Percentiles rank a stretch among this genome's conserved stretches.
phyloP scores from a whole-genome alignment of 768 basidiomycete genomes.

The Boletellus ananas region DNA sequence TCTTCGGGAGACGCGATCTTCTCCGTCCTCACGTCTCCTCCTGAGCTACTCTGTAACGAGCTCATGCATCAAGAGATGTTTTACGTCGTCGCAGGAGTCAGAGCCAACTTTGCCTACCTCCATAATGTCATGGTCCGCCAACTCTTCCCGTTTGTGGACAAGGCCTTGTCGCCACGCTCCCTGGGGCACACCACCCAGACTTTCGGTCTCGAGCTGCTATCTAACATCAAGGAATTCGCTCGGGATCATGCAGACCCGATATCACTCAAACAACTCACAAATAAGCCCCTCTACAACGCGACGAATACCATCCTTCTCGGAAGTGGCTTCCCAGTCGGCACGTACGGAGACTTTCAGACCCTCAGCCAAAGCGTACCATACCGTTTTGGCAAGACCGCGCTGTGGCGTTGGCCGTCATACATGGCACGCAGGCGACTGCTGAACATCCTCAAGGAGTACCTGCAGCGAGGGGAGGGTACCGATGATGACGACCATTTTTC shows the following conservation, averaged over 20 bases:
- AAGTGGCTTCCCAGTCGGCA: slow-evolving; percentile 14
- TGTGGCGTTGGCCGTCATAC: slow-evolving; percentile 15
- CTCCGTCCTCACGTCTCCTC: slow-evolving; percentile 3
- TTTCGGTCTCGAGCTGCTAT: slow-evolving; percentile 12
- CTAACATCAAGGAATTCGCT: slow-evolving; percentile 8
- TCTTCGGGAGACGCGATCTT: slow-evolving; percentile 14
- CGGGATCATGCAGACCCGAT: background rate
- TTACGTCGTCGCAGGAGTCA: slow-evolving; percentile 11
- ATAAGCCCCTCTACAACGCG: slow-evolving; percentile 15
- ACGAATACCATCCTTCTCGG: slow-evolving; percentile 21
- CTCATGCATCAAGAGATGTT: slow-evolving; percentile 10
- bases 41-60: slow-evolving; percentile 10
- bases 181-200: slow-evolving; percentile 9
- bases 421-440: slow-evolving; percentile 12
- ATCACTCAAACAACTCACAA: slow-evolving; percentile 17
- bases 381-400: slow-evolving; percentile 12
- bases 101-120: slow-evolving; percentile 2
- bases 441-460: slow-evolving; percentile 6
- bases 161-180: slow-evolving; percentile 8
- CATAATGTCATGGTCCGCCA: slow-evolving; percentile 16
- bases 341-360: slow-evolving; percentile 19
- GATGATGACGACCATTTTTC: slow-evolving; percentile 8
- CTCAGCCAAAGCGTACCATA: slow-evolving; percentile 17
- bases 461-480: slow-evolving; percentile 8
- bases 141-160: slow-evolving; percentile 24